phyloP scores from a whole-genome alignment of 352 stramenopile genomes.

The Pythium myriotylum region DNA sequence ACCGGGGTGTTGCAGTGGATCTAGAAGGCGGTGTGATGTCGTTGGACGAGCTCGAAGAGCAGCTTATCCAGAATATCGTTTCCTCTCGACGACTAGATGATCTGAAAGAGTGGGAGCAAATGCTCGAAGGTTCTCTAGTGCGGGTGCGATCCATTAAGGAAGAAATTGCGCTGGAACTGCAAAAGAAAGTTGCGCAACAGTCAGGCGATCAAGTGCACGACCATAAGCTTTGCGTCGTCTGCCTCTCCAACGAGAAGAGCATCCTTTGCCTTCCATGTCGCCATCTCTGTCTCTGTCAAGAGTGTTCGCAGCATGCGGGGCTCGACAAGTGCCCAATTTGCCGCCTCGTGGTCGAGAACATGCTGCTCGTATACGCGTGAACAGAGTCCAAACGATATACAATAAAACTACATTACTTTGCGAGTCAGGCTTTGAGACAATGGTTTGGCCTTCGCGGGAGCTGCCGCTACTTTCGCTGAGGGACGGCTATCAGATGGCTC shows the following conservation, averaged over 20 bases:
- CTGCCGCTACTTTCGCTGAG: no score
- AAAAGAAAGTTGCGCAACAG: slow-evolving; percentile 76
- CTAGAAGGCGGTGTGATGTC: slow-evolving; percentile 31
- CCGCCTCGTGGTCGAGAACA: slow-evolving; percentile 80
- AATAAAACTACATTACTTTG: slow-evolving; percentile 1
- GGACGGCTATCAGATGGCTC: no score
- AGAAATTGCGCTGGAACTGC: slow-evolving; percentile 73
- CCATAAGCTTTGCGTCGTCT: slow-evolving; percentile 88
- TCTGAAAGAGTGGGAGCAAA: slow-evolving; percentile 71
- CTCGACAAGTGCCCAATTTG: slow-evolving; percentile 85
- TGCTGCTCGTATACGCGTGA: slow-evolving; percentile 84
- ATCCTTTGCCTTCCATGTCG: slow-evolving; percentile 84
- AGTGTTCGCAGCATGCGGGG: slow-evolving; percentile 70
- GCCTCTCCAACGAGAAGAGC: slow-evolving; percentile 78
- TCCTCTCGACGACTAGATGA: slow-evolving; percentile 49
- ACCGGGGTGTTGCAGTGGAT: slow-evolving; percentile 26
- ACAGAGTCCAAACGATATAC: not conserved
- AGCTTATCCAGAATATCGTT: slow-evolving; percentile 33
- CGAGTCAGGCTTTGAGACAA: no score
- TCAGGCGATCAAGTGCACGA: slow-evolving; percentile 73
- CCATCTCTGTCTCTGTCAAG: slow-evolving; percentile 79
- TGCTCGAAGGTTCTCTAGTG: slow-evolving; percentile 60
- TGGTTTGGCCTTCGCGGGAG: no score
- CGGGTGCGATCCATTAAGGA: slow-evolving; percentile 66
- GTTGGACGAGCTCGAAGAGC: slow-evolving; percentile 35